Base-by-base conservation (phyloP, 345 rosid species). In the Lagerstroemia speciosa region DNA sequence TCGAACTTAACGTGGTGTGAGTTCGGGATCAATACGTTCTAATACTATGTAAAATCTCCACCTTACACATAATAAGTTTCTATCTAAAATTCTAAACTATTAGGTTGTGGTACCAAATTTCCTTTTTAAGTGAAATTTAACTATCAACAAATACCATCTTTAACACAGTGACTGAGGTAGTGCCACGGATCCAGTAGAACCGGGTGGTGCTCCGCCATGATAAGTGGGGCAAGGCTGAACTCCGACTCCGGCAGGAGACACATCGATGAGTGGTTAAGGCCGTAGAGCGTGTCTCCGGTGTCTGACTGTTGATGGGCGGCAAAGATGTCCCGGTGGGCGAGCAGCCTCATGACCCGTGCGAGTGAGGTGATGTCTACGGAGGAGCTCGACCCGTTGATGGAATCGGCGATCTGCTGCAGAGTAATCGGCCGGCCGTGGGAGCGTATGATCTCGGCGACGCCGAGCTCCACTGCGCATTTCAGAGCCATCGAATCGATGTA, bases 401-500 rank as follows among this genome's bases (percentile, higher is more conserved):
- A 15, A 0, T 68, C 71, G 16, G 78, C 75, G 57, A 77, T 73
- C 19, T 75, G 73, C 22, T 74, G 8, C 67, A 81, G 46, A 16
- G 84, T 52, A 69, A 76, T 30, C 3, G 26, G 67, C 4, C 76
- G 65, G 22, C 30, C n/a, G 0, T 57, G 68, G 30, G 74, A 71
- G 26, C 76, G 67, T 74, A 80, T 76, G 27, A 80, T 83, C 48
- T 83, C 82, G 1, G 80, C 76, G 16, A 80, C 53, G 26, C 75
- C 79, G n/a, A 83, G 80, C 40, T 83, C 84, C 5, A 83, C 69
- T 0, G 78, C 82, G 9, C 74, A 78, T 30, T 74, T 83, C 7
- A 78, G 65, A 0, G 77, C 83, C 82, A 79, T 73, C n/a, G 83
- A 73, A 57, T 81, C 80, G 20, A n/a, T n/a, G n/a, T n/a, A n/a